These are phyloP conservation scores for Helenozyma baotianmanensis DNA, from an alignment of 805 yeast genomes.

Conservation along the genomic window DNA sequence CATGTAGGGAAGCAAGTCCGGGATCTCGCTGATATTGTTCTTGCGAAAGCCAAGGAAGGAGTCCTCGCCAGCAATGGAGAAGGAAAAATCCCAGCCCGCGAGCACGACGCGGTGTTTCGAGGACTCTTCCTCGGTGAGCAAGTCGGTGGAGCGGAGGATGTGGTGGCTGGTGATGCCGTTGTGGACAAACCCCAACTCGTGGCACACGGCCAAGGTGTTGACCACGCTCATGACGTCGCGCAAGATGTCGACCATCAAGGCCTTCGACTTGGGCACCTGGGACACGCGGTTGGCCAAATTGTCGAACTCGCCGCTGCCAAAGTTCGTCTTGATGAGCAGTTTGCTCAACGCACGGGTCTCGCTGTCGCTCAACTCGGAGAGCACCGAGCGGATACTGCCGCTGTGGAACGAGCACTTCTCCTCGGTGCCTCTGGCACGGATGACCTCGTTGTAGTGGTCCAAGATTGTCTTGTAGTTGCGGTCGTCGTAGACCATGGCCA, in stretches of 20 bases:
- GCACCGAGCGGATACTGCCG: constrained; percentile 11
- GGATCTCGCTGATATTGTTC: constrained; percentile 33
- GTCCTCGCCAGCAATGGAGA: constrained; percentile 38
- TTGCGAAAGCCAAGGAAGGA: constrained; percentile 39
- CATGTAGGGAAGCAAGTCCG: constrained; percentile 41
- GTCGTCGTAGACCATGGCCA: constrained; percentile 21
- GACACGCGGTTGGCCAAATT: constrained; percentile 13
- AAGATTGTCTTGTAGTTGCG: constrained; percentile 13
- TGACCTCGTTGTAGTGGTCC: constrained; percentile 8
- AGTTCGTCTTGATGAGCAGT: constrained; percentile 1
- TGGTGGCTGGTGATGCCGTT: constrained; percentile 42
- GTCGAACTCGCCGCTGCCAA: constrained; percentile 11
- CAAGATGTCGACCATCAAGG: constrained; percentile 18
- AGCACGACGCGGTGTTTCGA: constrained; percentile 25
- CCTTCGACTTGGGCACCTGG: constrained; percentile 17
- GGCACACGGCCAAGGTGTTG: constrained; percentile 22
- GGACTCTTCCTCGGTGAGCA: background rate
- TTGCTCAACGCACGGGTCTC: constrained; percentile 1
- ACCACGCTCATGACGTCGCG: constrained; percentile 21
- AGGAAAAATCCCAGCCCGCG: constrained; percentile 48
- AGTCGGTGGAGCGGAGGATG: constrained; percentile 31
- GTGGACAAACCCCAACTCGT: constrained; percentile 41
- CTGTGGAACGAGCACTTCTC: constrained; percentile 4
- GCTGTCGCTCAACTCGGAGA: constrained; percentile 8
- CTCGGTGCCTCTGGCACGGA: background rate